Evolutionary conservation across 352 stramenopile species (phyloP).

Genomic region (Peronospora tabacina): DNA sequence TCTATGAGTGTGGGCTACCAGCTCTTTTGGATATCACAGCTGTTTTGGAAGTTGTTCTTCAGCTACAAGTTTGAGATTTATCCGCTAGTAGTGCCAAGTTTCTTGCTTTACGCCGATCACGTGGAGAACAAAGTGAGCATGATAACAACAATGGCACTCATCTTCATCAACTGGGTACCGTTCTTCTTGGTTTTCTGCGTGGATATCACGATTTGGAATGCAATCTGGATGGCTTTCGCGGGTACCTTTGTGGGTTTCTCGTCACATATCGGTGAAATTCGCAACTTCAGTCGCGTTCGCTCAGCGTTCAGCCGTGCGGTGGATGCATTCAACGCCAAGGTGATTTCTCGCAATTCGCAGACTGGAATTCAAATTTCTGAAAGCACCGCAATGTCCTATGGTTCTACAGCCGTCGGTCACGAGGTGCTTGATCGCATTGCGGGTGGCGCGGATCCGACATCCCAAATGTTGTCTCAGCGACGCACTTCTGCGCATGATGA

Average conservation of each 20-base stretch:
- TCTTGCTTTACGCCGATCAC: conserved; percentile 96
- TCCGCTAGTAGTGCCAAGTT: conserved; percentile 90
- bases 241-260: conserved; percentile 95
- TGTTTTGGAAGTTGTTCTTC: conserved; percentile 96
- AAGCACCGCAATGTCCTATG: conserved; percentile 36
- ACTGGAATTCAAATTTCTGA: conserved; percentile 55
- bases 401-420: conserved; percentile 38
- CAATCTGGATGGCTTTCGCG: conserved; percentile 94
- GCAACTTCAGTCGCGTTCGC: conserved; percentile 85
- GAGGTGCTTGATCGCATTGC: conserved; percentile 53
- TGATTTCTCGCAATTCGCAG: conserved; percentile 72
- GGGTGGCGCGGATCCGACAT: conserved; percentile 28
- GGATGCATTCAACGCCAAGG: conserved; percentile 80
- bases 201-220: conserved; percentile 98
- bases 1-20: conserved; percentile 88
- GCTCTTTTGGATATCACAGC: conserved; percentile 92
- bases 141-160: conserved; percentile 82
- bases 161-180: conserved; percentile 93
- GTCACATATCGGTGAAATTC: conserved; percentile 94
- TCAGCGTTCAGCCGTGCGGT: conserved; percentile 81
- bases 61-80: conserved; percentile 98
- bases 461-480: conserved; percentile 25
- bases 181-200: conserved; percentile 98
- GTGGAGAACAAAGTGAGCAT: conserved; percentile 82
- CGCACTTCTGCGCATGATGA: conserved; percentile 39